Evolutionary conservation across 345 rosid species (phyloP).

Genomic region (Camelina sativa): DNA sequence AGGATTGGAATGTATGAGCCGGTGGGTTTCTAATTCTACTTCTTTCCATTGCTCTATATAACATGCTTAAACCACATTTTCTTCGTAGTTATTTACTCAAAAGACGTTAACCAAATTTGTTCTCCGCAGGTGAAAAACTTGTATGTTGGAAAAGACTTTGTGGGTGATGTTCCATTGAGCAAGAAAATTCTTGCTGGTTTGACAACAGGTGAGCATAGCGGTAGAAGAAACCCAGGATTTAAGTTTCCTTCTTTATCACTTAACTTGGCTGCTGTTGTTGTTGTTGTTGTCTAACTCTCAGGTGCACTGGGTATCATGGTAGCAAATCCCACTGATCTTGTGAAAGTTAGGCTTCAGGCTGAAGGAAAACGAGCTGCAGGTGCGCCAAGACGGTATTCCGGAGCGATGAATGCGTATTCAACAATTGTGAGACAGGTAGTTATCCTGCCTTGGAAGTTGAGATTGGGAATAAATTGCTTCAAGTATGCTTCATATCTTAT

Average conservation of each 20-base stretch:
- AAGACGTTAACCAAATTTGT: constrained; percentile 14
- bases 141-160: constrained; percentile 81
- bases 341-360: constrained; percentile 98
- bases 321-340: constrained; percentile 99
- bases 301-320: constrained; percentile 87
- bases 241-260: neutral
- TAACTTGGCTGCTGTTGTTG: neutral
- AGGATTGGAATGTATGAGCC: constrained; percentile 98
- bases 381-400: constrained; percentile 92
- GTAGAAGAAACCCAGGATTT: constrained; percentile 8
- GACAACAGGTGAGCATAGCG: constrained; percentile 77
- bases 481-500: constrained; percentile 9
- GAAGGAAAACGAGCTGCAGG: constrained; percentile 97
- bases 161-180: constrained; percentile 91
- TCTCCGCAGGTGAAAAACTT: constrained; percentile 73
- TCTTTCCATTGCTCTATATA: neutral
- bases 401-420: constrained; percentile 92
- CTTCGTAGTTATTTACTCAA: constrained; percentile 5
- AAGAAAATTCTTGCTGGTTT: constrained; percentile 98
- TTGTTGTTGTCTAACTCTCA: constrained; percentile 36
- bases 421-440: constrained; percentile 90
- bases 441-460: constrained; percentile 30
- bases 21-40: constrained; percentile 55
- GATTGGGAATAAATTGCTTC: constrained; percentile 13
- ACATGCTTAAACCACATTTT: neutral